Evolutionary conservation across 1,284 basidiomycete genomes (phyloP), one percentile per base, ranked within the genome.

Genomic region (Tilletiopsis washingtonensis): DNA sequence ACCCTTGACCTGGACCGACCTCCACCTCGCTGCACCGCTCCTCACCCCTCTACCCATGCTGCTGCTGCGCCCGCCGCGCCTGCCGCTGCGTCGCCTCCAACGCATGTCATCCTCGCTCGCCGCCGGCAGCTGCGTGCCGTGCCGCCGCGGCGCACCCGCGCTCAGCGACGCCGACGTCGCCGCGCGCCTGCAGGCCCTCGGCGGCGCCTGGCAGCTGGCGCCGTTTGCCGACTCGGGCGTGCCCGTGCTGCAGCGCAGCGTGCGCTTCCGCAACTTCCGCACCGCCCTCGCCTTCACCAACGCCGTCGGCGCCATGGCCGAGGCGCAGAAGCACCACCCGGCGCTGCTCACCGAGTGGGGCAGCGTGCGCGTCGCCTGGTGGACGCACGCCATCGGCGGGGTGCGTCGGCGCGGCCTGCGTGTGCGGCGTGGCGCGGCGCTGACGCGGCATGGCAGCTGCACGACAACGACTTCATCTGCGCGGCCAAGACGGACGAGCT

Each of bases 391-490:
- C 4, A 61, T 69, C 43, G 53, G 58, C 15, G 69, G 70, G 7
- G 67, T 71, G 47, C 54, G 69, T 66, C 4, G 5, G 14, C 9
- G 47, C 6, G 49, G 11, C 17, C 25, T 9, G 5, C 17, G 6
- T 14, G 26, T n/a, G 20, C 2, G 49, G 34, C 15, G 12, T 26
- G 40, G 45, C 24, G 45, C 51, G 5, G 0, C 25, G 47, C n/a
- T 3, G 11, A 9, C n/a, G 20, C 6, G 11, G 36, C 21, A 24
- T 21, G 9, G 20, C 49, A 71, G 69, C 57, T 71, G 14, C 68
- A 70, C 47, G 53, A 61, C 25, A 71, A 70, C 47, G 69, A 71
- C 54, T 72, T 64, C 55, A 52, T 71, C 48, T 69, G 71, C 66
- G 70, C 70, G 23, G 62, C 66, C 4, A 67, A 64, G 48, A 72